phyloP scores from a whole-genome alignment of 2,329 filamentous ascomycete species.

The Hypoxylon sp. region DNA sequence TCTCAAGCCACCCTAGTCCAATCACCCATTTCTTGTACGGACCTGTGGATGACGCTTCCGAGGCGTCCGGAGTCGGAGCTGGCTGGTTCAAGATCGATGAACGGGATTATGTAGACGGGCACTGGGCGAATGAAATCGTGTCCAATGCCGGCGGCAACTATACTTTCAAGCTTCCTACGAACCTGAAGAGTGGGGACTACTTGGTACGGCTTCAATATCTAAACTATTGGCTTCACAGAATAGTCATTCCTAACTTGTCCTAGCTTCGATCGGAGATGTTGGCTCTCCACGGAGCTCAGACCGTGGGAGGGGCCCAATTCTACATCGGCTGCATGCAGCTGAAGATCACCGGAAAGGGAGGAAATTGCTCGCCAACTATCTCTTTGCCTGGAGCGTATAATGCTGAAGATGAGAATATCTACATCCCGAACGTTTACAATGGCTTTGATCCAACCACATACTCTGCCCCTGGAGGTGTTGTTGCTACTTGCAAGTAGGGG shows the following conservation, averaged over 20 bases:
- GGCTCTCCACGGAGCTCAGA: constrained; percentile 49
- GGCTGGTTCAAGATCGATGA: constrained; percentile 50
- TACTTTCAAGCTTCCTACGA: constrained; percentile 46
- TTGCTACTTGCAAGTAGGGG: constrained; percentile 34
- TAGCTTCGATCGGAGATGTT: constrained; percentile 53
- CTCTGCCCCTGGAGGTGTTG: constrained; percentile 45
- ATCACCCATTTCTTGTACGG: constrained; percentile 51
- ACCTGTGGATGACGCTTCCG: constrained; percentile 72
- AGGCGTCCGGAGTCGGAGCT: constrained; percentile 64
- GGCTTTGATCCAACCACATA: constrained; percentile 52
- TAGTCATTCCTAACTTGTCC: constrained; percentile 10
- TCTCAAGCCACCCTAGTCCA: constrained; percentile 54
- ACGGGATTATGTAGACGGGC: constrained; percentile 41
- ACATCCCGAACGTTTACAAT: constrained; percentile 50
- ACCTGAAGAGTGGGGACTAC: constrained; percentile 51
- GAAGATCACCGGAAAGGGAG: constrained; percentile 49
- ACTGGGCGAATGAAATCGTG: constrained; percentile 48
- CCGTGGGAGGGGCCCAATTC: constrained; percentile 49
- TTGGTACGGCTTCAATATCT: constrained; percentile 39
- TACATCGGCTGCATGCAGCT: constrained; percentile 53
- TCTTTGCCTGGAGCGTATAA: constrained; percentile 50
- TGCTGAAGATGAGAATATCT: constrained; percentile 47
- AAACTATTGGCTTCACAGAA: not conserved
- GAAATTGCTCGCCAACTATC: constrained; percentile 49
- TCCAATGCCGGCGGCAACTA: constrained; percentile 39